Percentiles rank a stretch among this genome's conserved stretches.
phyloP scores from a whole-genome alignment of 192 early-diverging fungal genomes.

The Coemansia sp. region DNA sequence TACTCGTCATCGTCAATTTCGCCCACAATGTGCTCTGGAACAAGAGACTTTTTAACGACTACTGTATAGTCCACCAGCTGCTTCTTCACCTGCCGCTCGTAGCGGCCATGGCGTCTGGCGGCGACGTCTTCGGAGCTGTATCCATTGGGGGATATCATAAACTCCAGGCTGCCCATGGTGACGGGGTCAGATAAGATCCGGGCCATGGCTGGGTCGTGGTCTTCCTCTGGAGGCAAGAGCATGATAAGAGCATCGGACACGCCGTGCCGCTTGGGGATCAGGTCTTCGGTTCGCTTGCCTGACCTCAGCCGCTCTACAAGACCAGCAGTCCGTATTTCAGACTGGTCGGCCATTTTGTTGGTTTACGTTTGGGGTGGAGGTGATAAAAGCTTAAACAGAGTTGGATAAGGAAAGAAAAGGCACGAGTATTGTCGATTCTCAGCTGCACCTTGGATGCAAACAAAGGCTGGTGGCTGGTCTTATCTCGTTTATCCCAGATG shows the following conservation, averaged over 20 bases:
- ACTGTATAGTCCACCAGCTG: slow-evolving; percentile 34
- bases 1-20: slow-evolving; percentile 24
- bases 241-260: slow-evolving; percentile 6
- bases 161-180: slow-evolving; percentile 34
- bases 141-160: slow-evolving; percentile 32
- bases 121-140: slow-evolving; percentile 16
- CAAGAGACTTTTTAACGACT: slow-evolving; percentile 25
- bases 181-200: slow-evolving; percentile 29
- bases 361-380: background rate
- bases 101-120: slow-evolving; percentile 14
- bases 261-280: slow-evolving; percentile 28
- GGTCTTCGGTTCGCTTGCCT: background rate
- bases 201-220: slow-evolving; percentile 28
- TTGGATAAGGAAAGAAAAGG: background rate
- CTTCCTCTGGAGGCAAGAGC: slow-evolving; percentile 42
- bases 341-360: background rate
- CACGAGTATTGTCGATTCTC: background rate
- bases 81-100: slow-evolving; percentile 26
- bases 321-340: background rate
- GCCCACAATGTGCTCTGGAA: slow-evolving; percentile 16
- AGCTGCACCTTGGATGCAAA: background rate
- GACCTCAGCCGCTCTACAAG: background rate
- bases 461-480: background rate
- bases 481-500: background rate
- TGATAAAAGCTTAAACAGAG: background rate